These are phyloP conservation scores for Berberis thunbergii DNA, from an alignment of 164 flowering plant species.

Conservation along the genomic window DNA sequence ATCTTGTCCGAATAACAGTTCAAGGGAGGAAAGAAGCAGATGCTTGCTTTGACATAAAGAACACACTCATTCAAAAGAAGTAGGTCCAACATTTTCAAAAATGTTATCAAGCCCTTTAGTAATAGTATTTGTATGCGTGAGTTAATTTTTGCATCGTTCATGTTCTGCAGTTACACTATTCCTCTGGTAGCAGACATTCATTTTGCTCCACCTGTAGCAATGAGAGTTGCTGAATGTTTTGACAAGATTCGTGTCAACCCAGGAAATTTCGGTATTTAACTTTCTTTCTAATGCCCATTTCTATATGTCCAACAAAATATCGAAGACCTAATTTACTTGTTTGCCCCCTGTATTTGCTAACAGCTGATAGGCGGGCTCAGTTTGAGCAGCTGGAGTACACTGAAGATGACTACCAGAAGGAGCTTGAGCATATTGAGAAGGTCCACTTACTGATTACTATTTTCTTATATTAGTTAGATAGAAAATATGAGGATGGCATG, in stretches of 20 bases:
- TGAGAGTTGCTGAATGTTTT: conserved; percentile 95
- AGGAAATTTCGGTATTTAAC: conserved; percentile 75
- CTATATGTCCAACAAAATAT: neutral
- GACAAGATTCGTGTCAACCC: conserved; percentile 98
- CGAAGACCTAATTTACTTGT: neutral
- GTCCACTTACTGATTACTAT: conserved; percentile 25
- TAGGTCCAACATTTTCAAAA: conserved; percentile 18
- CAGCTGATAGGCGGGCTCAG: conserved; percentile 98
- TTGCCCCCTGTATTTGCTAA: conserved; percentile 15
- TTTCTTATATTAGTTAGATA: neutral
- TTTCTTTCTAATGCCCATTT: neutral
- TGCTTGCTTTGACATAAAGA: conserved; percentile 92
- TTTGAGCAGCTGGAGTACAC: conserved; percentile 87
- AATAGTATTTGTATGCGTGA: neutral
- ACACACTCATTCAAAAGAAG: conserved; percentile 88
- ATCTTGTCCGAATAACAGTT: conserved; percentile 92
- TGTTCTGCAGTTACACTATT: conserved; percentile 73
- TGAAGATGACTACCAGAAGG: conserved; percentile 91
- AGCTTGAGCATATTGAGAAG: conserved; percentile 94
- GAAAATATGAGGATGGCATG: no score
- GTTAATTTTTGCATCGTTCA: neutral
- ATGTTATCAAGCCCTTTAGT: neutral
- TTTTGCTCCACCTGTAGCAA: conserved; percentile 90
- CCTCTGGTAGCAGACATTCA: conserved; percentile 98
- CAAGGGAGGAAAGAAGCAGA: conserved; percentile 98